Base-by-base conservation (phyloP, 257 asterid species). In the Ilex asprella region DNA sequence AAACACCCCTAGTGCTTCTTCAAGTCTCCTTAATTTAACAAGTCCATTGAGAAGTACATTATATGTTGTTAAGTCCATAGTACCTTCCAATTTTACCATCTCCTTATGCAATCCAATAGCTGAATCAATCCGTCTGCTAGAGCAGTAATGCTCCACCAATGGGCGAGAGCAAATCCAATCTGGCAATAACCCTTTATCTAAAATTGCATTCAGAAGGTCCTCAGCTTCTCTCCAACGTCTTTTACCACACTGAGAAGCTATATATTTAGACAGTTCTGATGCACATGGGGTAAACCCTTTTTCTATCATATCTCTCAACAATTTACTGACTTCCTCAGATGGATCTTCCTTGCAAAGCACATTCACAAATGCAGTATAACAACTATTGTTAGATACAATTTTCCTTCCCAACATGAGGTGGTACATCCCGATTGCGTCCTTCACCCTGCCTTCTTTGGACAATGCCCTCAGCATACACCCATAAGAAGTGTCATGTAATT, bases 331-430 rank as follows among this genome's bases (percentile, higher is more conserved):
- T 59, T 78, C 79, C 16, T 44, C 50, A 0, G 89, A 85, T 6
- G 95, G 95, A 35, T 55, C 67, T 79, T 82, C 84, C 35, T 60
- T 56, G 70, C 95, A 87, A 5, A 91, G 86, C 58, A 60, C 79
- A 50, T 61, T 70, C 16, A 74, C 77, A 67, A 88, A 76, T 60
- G 80, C 78, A 49, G 35, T n/a, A 51, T 71, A 82, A 74, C 82
- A 84, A 64, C 70, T 68, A 55, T 79, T 66, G 16, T 68, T 68
- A 2, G 75, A 44, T 12, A 49, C 30, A 49, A 84, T 60, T 39
- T 78, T 75, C 55, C 72, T 78, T 9, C 60, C 84, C 27, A 29
- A 43, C 64, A 83, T 12, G 32, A 62, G 27, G 29, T 57, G 46
- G 41, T 77, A 81, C 46, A 90, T n/a, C 49, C 39, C 63, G 66